phyloP scores from a whole-genome alignment of 2,329 filamentous ascomycete genomes.

The Sclerotinia spermophila region DNA sequence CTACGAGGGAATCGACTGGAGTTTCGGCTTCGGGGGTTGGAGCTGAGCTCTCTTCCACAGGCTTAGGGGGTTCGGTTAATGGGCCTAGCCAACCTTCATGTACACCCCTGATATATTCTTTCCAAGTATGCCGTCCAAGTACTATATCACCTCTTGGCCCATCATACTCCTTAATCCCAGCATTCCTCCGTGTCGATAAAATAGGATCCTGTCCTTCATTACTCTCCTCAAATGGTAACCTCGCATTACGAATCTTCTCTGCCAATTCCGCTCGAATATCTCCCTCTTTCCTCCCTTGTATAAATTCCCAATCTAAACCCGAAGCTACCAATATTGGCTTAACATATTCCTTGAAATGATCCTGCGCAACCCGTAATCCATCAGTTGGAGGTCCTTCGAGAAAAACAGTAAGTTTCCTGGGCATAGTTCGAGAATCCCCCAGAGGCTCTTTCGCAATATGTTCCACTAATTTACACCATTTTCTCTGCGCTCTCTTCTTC shows the following conservation, averaged over 20 bases:
- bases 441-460: constrained; percentile 77
- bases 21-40: constrained; percentile 7
- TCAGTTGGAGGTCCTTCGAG: constrained; percentile 84
- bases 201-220: constrained; percentile 54
- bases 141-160: constrained; percentile 81
- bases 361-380: constrained; percentile 76
- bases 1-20: constrained; percentile 29
- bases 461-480: constrained; percentile 82
- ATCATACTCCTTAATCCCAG: constrained; percentile 66
- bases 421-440: constrained; percentile 62
- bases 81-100: constrained; percentile 97
- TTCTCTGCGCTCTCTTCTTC: constrained; percentile 78
- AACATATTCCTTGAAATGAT: constrained; percentile 93
- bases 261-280: constrained; percentile 85
- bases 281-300: constrained; percentile 89
- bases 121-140: constrained; percentile 91
- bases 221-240: constrained; percentile 43
- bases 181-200: constrained; percentile 58
- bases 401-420: constrained; percentile 81
- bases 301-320: constrained; percentile 91
- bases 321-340: constrained; percentile 89
- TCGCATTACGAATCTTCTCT: constrained; percentile 74
- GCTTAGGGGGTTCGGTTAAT: constrained; percentile 56
- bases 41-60: constrained; percentile 29
- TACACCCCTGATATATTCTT: constrained; percentile 88